A percentile compares a stretch with the other conserved stretches of the same genome.
Conservation (phyloP, 2,329 filamentous ascomycete species). For the Talaromyces rugulosus region DNA sequence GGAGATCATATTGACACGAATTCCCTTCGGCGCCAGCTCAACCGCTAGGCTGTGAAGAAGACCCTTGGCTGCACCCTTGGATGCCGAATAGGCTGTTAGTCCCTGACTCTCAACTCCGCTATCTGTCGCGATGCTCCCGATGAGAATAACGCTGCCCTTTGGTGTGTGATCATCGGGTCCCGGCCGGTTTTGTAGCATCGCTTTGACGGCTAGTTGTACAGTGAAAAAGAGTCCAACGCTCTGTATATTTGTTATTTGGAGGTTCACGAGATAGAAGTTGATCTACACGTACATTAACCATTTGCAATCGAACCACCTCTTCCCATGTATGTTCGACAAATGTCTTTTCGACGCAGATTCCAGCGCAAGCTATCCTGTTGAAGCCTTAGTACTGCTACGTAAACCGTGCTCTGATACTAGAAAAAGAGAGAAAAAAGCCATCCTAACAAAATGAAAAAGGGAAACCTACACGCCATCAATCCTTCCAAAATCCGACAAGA, state of each 20-base stretch:
- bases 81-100: neutral
- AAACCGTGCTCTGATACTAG: neutral
- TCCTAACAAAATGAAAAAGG: conserved; percentile 27
- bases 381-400: neutral
- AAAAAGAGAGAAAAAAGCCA: neutral
- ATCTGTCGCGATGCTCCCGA: neutral
- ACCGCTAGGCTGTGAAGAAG: conserved; percentile 25
- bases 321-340: conserved; percentile 17
- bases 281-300: neutral
- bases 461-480: conserved; percentile 37
- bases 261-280: neutral
- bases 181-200: conserved; percentile 31
- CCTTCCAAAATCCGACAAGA: conserved; percentile 30
- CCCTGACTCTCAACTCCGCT: conserved; percentile 16
- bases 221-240: neutral
- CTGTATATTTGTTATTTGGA: neutral
- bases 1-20: conserved; percentile 37
- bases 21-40: conserved; percentile 27
- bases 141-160: neutral
- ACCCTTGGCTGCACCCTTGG: conserved; percentile 15
- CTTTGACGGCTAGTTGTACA: conserved; percentile 4
- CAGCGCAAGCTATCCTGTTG: conserved; percentile 17
- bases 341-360: conserved; percentile 28
- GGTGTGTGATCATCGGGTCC: neutral
- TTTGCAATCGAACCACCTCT: neutral